A percentile compares a stretch with the other conserved stretches of the same genome.
These are phyloP conservation scores for Vaccinium macrocarpon DNA, from an alignment of 148 eudicot species.

Conservation along the genomic window DNA sequence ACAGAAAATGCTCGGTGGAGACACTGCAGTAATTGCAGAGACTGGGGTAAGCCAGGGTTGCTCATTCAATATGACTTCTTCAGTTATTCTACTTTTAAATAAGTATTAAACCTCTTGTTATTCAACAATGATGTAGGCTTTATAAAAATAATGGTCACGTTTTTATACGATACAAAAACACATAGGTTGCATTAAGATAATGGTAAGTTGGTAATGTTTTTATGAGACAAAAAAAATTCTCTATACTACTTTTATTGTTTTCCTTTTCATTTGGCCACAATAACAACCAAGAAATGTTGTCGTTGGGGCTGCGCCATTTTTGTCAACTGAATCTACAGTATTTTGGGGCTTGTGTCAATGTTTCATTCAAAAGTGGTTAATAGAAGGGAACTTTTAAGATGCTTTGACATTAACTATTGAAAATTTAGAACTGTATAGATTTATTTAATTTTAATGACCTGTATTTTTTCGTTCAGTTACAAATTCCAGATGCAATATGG, in stretches of 20 bases:
- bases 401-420: background rate
- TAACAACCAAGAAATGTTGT: background rate
- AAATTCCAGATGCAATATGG: constrained; percentile 91
- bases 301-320: background rate
- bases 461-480: constrained; percentile 33
- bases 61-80: background rate
- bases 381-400: background rate
- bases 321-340: background rate
- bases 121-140: background rate
- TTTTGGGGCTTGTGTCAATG: background rate
- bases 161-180: background rate
- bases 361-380: background rate
- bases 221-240: background rate
- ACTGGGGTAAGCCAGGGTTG: constrained; percentile 50
- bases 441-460: background rate
- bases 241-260: background rate
- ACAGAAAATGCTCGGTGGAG: constrained; percentile 73
- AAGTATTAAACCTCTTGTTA: background rate
- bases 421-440: background rate
- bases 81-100: background rate
- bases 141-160: background rate
- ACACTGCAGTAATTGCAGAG: constrained; percentile 69
- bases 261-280: background rate
- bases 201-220: background rate
- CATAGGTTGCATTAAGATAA: background rate